A percentile compares a stretch with the other conserved stretches of the same genome.
phyloP scores from a whole-genome alignment of 306 rosid genomes.

The Gleditsia sinensis region DNA sequence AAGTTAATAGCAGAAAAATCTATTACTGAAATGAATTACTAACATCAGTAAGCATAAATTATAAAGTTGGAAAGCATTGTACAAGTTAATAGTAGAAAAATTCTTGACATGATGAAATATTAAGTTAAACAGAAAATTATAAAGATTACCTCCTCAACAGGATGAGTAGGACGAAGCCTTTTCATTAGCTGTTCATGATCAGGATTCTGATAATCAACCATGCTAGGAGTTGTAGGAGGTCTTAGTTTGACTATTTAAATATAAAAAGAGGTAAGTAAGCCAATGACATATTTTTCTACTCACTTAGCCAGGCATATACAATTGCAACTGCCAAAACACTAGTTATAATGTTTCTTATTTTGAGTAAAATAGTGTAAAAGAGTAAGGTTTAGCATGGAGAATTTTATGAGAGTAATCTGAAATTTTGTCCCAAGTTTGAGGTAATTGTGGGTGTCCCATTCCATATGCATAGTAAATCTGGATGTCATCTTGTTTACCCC shows the following conservation, averaged over 20 bases:
- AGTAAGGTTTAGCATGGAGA: conserved; percentile 1
- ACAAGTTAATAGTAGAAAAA: conserved; percentile 17
- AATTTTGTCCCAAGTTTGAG: no score
- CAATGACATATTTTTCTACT: conserved; percentile 5
- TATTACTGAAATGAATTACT: conserved; percentile 8
- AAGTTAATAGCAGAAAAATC: no score
- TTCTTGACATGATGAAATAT: conserved; percentile 1
- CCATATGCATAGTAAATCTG: no score
- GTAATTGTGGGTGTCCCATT: no score
- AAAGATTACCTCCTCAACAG: conserved; percentile 70
- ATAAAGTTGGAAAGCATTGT: background rate
- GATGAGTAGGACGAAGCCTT: conserved; percentile 63
- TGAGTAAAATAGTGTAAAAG: background rate
- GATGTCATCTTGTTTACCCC: no score
- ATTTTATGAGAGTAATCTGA: background rate
- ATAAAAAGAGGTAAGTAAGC: no score
- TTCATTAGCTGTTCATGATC: conserved; percentile 74
- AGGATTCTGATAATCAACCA: no score
- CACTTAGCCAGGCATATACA: conserved; percentile 20
- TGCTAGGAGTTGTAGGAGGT: no score
- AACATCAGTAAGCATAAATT: conserved; percentile 27
- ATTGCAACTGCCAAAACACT: conserved; percentile 11
- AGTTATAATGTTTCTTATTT: background rate
- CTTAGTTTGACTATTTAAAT: no score
- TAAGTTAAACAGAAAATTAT: conserved; percentile 3